Evolutionary conservation across 495 filamentous ascomycete species (phyloP).

Genomic region (Aspergillus kassunensis): DNA sequence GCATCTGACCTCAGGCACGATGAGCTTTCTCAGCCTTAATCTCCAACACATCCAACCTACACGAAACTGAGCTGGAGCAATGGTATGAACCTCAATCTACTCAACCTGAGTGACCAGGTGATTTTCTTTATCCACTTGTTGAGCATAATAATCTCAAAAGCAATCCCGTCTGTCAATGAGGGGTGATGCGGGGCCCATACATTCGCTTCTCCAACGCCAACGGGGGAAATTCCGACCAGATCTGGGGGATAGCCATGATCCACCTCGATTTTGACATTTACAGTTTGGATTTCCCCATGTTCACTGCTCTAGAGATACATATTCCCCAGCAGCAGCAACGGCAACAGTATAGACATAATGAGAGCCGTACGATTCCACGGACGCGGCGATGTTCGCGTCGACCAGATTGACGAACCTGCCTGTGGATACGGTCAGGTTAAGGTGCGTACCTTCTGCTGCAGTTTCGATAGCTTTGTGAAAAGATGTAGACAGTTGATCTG

Average conservation of each 20-base stretch:
- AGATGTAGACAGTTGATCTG: neutral
- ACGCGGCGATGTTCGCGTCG: constrained; percentile 35
- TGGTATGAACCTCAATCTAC: no score
- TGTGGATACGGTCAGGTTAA: constrained; percentile 41
- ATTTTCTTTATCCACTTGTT: no score
- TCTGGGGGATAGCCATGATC: constrained; percentile 9
- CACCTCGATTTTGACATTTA: neutral
- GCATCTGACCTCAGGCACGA: no score
- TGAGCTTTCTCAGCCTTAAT: no score
- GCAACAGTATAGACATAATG: constrained; percentile 23
- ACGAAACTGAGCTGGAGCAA: no score
- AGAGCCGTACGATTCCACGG: constrained; percentile 43
- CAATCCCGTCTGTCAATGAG: neutral
- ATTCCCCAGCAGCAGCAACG: neutral
- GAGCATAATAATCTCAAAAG: no score
- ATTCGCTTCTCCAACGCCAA: neutral
- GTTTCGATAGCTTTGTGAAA: neutral
- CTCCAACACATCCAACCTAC: no score
- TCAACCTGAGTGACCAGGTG: no score
- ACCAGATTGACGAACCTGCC: constrained; percentile 36
- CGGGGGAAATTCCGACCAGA: constrained; percentile 9
- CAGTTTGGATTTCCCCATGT: neutral
- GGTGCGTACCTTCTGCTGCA: constrained; percentile 19
- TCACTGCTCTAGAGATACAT: neutral
- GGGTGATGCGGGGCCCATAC: neutral